These are phyloP conservation scores for Boechera divaricarpa DNA, from an alignment of 345 rosid genomes.

Conservation along the genomic window DNA sequence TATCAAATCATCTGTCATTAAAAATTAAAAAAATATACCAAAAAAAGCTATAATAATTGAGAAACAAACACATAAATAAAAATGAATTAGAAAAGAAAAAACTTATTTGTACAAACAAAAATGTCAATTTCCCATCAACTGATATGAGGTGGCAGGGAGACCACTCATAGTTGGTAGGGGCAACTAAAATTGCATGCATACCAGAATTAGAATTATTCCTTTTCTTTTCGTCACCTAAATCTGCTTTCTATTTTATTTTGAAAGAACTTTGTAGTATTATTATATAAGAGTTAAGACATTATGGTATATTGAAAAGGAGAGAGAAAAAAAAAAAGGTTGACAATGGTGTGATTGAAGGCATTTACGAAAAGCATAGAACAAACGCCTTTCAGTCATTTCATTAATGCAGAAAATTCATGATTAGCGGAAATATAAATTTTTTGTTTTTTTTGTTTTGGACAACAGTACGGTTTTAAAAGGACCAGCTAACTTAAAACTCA, in stretches of 20 bases:
- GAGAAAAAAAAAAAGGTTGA: neutral
- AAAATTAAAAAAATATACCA: neutral
- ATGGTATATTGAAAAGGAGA: neutral
- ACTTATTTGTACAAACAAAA: neutral
- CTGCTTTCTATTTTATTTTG: neutral
- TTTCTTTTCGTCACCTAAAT: conserved; percentile 21
- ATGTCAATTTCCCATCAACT: conserved; percentile 35
- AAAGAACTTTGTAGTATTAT: neutral
- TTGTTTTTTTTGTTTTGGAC: neutral
- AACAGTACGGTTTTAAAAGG: neutral
- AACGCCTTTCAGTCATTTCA: conserved; percentile 19
- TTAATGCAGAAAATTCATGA: conserved; percentile 12
- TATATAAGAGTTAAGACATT: neutral
- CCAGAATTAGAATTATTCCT: conserved; percentile 35
- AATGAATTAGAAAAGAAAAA: neutral
- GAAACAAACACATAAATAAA: conserved; percentile 7
- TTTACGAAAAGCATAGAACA: conserved; percentile 10
- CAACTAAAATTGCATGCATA: conserved; percentile 31
- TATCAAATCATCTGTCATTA: conserved; percentile 49
- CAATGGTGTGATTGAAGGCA: conserved; percentile 27
- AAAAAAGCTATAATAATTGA: conserved; percentile 9
- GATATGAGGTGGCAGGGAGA: conserved; percentile 42
- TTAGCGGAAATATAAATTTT: neutral
- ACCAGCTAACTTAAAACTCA: neutral
- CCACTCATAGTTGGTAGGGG: conserved; percentile 42